A percentile compares a stretch with the other conserved stretches of the same genome.
phyloP scores from a whole-genome alignment of 108 stramenopile genomes.

The Skeletonema tropicum region DNA sequence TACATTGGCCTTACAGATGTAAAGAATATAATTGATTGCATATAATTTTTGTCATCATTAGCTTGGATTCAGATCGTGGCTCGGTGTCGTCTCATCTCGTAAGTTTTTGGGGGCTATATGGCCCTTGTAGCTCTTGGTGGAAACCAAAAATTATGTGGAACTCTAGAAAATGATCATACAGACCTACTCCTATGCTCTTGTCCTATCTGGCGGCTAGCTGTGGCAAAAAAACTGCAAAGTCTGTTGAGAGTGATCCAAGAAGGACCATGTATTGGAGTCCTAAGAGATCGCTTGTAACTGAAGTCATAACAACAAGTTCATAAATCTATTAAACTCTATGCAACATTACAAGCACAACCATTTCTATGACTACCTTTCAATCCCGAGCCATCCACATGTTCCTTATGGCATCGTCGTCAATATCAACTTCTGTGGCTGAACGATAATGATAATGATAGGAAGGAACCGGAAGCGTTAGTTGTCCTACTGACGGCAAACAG shows the following conservation, averaged over 20 bases:
- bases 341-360: too few relatives aligned
- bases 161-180: constrained; percentile 54
- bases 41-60: not conserved
- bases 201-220: constrained; percentile 57
- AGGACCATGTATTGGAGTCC: constrained; percentile 9
- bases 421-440: not conserved
- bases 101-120: too few relatives aligned
- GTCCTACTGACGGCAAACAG: not conserved
- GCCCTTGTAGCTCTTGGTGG: too few relatives aligned
- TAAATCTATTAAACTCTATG: too few relatives aligned
- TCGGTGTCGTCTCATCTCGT: too few relatives aligned
- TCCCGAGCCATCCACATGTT: not conserved
- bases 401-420: not conserved
- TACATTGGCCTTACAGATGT: not conserved
- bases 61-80: too few relatives aligned
- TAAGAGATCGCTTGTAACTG: too few relatives aligned
- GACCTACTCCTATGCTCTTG: constrained; percentile 43
- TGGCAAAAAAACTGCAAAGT: constrained; percentile 62
- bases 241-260: constrained; percentile 33
- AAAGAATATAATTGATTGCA: not conserved
- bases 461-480: not conserved
- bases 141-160: constrained; percentile 15
- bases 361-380: not conserved
- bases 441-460: not conserved
- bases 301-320: not conserved